phyloP scores from a whole-genome alignment of 2,329 filamentous ascomycete species.

The Colletotrichum lini region DNA sequence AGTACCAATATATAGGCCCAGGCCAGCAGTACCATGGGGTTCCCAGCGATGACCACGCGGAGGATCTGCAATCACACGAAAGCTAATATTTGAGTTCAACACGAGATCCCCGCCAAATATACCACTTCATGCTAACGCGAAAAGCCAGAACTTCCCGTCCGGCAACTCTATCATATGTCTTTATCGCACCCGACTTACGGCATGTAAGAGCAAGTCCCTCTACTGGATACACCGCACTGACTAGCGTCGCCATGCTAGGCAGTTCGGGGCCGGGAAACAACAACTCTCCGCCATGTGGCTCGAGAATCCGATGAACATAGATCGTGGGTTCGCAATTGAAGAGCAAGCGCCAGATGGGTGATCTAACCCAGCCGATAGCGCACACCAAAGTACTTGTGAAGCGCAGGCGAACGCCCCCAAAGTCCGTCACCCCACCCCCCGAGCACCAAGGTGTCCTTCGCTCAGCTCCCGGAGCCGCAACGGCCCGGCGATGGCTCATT shows the following conservation, averaged over 20 bases:
- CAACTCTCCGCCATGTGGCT: not conserved
- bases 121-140: slow-evolving; percentile 8
- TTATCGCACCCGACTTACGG: not conserved
- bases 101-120: not conserved
- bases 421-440: not conserved
- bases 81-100: slow-evolving; percentile 9
- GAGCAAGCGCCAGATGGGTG: too few species aligned
- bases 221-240: not conserved
- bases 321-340: not conserved
- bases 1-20: not conserved
- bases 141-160: not conserved
- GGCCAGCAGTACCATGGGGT: slow-evolving; percentile 13
- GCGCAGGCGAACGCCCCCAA: not conserved
- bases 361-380: too few species aligned
- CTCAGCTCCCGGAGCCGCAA: not conserved
- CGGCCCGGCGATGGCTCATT: not conserved
- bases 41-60: slow-evolving; percentile 13
- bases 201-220: not conserved
- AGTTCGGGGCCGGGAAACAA: not conserved
- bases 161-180: slow-evolving; percentile 11
- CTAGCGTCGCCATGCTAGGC: slow-evolving; percentile 19
- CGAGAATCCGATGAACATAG: not conserved
- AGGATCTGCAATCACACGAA: slow-evolving; percentile 27
- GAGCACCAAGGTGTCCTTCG: not conserved
- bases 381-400: not conserved